Evolutionary conservation across 2,329 filamentous ascomycete genomes (phyloP).

Genomic region (Dactylellina leptospora): DNA sequence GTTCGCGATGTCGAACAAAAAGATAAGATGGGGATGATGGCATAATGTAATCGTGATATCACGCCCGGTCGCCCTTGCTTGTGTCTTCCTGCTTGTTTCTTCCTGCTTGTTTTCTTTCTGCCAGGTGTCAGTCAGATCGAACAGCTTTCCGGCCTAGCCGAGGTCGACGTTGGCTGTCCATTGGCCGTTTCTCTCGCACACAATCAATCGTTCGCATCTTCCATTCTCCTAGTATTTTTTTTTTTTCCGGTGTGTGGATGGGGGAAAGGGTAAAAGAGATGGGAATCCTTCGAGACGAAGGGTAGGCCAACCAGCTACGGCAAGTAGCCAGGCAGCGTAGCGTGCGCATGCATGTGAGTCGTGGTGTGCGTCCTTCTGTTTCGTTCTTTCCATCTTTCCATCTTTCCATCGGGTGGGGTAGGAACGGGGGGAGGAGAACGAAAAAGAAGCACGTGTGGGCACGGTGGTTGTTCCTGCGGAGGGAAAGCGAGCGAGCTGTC

Average conservation of each 20-base stretch:
- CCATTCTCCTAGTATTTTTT: no score
- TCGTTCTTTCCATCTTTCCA: no score
- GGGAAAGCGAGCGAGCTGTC: slow-evolving; percentile 13
- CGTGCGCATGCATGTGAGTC: slow-evolving; percentile 7
- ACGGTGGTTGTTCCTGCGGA: not conserved
- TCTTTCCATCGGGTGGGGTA: slow-evolving; percentile 32
- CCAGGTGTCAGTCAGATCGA: not conserved
- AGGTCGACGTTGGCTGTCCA: no score
- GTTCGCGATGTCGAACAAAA: no score
- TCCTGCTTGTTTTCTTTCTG: not conserved
- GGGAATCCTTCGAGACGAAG: slow-evolving; percentile 8
- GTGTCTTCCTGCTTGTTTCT: not conserved
- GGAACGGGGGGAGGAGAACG: slow-evolving; percentile 7
- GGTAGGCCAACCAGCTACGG: not conserved
- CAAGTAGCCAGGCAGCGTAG: not conserved
- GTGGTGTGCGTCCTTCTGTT: no score
- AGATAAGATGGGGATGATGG: no score
- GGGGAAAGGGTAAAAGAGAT: not conserved
- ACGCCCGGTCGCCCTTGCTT: slow-evolving; percentile 1
- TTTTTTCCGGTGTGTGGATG: no score
- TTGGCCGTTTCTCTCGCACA: no score
- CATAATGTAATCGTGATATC: not conserved
- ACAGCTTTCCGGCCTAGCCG: not conserved
- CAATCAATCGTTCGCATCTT: no score
- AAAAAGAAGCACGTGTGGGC: slow-evolving; percentile 1